phyloP scores from a whole-genome alignment of 371 early-diverging fungal species.

The Mucor irregularis region DNA sequence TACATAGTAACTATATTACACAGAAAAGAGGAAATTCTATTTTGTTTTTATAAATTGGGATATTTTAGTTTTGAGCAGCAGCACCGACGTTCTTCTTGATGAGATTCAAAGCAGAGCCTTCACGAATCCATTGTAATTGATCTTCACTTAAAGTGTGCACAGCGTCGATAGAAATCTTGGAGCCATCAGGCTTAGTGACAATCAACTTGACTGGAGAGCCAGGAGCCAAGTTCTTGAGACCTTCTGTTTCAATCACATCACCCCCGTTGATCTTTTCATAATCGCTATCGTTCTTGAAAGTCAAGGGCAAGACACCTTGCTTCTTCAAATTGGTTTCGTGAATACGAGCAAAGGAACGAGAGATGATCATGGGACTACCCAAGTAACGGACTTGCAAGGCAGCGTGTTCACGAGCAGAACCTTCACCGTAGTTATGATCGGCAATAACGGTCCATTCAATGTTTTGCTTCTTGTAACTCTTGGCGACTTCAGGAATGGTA shows the following conservation, averaged over 20 bases:
- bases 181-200: conserved; percentile 59
- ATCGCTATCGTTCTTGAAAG: conserved; percentile 82
- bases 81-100: conserved; percentile 36
- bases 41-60: too few species aligned
- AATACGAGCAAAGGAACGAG: conserved; percentile 95
- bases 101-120: conserved; percentile 87
- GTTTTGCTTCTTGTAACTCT: conserved; percentile 78
- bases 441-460: conserved; percentile 93
- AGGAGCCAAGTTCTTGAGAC: conserved; percentile 68
- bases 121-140: conserved; percentile 94
- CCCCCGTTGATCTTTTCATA: conserved; percentile 79
- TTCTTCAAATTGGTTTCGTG: conserved; percentile 99
- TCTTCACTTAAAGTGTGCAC: conserved; percentile 93
- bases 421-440: conserved; percentile 98
- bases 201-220: conserved; percentile 60
- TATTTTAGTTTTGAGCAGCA: too few species aligned
- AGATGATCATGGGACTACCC: conserved; percentile 88
- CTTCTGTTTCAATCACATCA: conserved; percentile 80
- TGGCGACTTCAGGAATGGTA: conserved; percentile 89
- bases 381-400: conserved; percentile 93
- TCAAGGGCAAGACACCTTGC: conserved; percentile 95
- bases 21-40: too few species aligned
- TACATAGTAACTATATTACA: too few species aligned
- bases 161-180: conserved; percentile 54
- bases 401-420: conserved; percentile 97